phyloP scores from a whole-genome alignment of 495 filamentous ascomycete species.

The Xylaria acuta region DNA sequence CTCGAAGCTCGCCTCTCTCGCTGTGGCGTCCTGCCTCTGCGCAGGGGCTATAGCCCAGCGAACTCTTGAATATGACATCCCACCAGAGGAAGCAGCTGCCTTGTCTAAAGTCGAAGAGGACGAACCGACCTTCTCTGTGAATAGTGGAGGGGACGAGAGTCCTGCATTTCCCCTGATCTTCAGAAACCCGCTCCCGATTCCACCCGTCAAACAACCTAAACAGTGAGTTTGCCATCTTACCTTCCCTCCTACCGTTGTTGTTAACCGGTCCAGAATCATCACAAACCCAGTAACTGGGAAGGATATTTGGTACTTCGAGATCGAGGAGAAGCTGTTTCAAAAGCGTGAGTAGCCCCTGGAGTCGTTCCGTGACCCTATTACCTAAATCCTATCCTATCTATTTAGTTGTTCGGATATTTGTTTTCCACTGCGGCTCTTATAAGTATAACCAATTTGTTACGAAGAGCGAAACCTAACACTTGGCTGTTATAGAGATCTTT shows the following conservation, averaged over 20 bases:
- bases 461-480: neutral
- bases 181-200: slow-evolving; percentile 55
- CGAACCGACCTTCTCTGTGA: neutral
- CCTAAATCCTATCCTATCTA: neutral
- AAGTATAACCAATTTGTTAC: neutral
- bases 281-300: slow-evolving; percentile 41
- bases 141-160: slow-evolving; percentile 22
- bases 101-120: slow-evolving; percentile 4
- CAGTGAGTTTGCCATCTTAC: slow-evolving; percentile 37
- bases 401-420: neutral
- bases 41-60: slow-evolving; percentile 17
- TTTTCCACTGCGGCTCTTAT: neutral
- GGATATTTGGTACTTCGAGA: slow-evolving; percentile 52
- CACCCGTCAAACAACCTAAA: slow-evolving; percentile 50
- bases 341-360: slow-evolving; percentile 22
- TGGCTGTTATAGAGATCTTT: slow-evolving; percentile 43
- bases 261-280: slow-evolving; percentile 28
- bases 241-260: neutral
- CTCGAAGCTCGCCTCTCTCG: slow-evolving; percentile 15
- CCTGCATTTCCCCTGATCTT: slow-evolving; percentile 53
- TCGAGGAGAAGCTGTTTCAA: slow-evolving; percentile 54
- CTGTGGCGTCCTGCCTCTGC: slow-evolving; percentile 21
- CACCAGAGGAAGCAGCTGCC: slow-evolving; percentile 13
- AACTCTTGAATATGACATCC: slow-evolving; percentile 16
- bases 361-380: neutral